phyloP scores from a whole-genome alignment of 2,329 filamentous ascomycete genomes.

The Sporothrix humicola region DNA sequence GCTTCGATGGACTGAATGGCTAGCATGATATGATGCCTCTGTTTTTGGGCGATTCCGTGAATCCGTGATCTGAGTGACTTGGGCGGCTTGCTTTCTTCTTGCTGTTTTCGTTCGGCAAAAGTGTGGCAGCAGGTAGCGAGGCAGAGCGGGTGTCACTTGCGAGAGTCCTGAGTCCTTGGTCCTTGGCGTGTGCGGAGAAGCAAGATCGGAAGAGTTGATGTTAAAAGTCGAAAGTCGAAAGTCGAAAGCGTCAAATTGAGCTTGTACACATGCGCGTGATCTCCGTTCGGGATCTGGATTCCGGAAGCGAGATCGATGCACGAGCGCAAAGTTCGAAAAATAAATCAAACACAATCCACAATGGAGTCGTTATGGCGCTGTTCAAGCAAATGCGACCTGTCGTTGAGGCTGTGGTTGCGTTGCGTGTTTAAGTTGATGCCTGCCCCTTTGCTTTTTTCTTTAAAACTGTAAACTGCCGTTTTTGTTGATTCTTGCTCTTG shows the following conservation, averaged over 20 bases:
- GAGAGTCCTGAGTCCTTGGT: neutral
- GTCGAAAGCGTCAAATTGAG: neutral
- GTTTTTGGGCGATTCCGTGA: neutral
- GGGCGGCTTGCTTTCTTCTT: neutral
- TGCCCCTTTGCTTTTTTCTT: neutral
- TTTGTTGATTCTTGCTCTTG: neutral
- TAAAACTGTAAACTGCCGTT: neutral
- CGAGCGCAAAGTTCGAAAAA: neutral
- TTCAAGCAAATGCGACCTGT: neutral
- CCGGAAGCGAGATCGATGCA: slow-evolving; percentile 16
- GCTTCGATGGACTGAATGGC: slow-evolving; percentile 60
- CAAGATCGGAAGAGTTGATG: neutral
- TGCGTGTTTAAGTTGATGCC: neutral
- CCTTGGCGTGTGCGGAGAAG: slow-evolving; percentile 15
- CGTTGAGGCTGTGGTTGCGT: neutral
- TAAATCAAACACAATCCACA: neutral
- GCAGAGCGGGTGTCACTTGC: neutral
- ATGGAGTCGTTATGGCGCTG: neutral
- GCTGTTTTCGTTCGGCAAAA: neutral
- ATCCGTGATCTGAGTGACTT: neutral
- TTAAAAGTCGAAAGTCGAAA: neutral
- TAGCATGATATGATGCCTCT: slow-evolving; percentile 50
- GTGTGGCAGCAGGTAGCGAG: neutral
- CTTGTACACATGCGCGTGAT: neutral
- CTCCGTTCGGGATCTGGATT: neutral